These are phyloP conservation scores for Scheffersomyces parashehatae DNA, from an alignment of 1,139 yeast species.

Conservation along the genomic window DNA sequence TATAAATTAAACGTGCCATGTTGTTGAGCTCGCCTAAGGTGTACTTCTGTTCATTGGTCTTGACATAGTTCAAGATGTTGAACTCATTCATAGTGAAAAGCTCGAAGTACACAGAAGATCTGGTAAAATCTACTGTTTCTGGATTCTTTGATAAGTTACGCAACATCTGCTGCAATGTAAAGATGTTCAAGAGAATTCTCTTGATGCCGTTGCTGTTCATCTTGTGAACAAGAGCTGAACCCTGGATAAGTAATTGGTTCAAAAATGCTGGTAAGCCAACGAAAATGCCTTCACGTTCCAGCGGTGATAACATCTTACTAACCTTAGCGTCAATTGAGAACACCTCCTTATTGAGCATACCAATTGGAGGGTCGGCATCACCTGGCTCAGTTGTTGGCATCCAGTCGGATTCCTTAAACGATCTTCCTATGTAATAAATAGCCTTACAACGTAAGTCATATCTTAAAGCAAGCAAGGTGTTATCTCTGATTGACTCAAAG, in stretches of 20 bases:
- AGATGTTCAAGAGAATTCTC: conserved; percentile 65
- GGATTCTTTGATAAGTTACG: conserved; percentile 62
- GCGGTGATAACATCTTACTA: conserved; percentile 25
- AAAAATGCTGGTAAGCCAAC: conserved; percentile 60
- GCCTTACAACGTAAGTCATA: conserved; percentile 67
- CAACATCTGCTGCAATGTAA: conserved; percentile 74
- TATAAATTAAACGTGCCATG: conserved; percentile 46
- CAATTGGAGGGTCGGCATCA: conserved; percentile 64
- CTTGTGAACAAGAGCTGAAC: conserved; percentile 55
- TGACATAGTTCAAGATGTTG: conserved; percentile 26
- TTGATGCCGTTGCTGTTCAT: conserved; percentile 69
- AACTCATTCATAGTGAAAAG: conserved; percentile 48
- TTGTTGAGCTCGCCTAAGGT: conserved; percentile 34
- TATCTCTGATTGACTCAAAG: conserved; percentile 48
- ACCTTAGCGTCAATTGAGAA: conserved; percentile 49
- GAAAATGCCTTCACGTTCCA: conserved; percentile 34
- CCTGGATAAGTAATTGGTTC: conserved; percentile 57
- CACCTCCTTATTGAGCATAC: conserved; percentile 60
- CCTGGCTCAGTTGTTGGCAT: conserved; percentile 53
- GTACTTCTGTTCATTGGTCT: conserved; percentile 17
- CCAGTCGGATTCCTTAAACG: conserved; percentile 45
- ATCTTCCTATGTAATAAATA: conserved; percentile 57
- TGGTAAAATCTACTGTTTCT: conserved; percentile 57
- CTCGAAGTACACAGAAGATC: conserved; percentile 60
- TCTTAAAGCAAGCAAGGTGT: conserved; percentile 57